Conservation (phyloP, 106 monocot species). For the Platanthera zijinensis region DNA sequence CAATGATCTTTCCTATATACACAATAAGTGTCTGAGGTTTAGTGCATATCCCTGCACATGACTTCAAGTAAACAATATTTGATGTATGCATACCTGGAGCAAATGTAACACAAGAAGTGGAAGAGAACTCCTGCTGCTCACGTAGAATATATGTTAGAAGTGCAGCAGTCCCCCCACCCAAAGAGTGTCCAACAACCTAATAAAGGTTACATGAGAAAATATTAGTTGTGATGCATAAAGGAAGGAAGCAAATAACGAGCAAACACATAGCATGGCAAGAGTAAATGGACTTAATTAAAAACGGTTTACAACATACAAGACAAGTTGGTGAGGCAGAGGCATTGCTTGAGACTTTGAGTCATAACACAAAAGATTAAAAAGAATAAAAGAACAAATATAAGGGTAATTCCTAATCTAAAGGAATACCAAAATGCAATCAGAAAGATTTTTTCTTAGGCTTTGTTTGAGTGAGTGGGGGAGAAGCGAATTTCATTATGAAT, state of each 20-base stretch:
- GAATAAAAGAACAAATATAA: neutral
- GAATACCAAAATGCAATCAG: neutral
- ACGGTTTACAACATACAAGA: neutral
- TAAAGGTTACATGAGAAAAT: slow-evolving; percentile 1
- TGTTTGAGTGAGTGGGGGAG: neutral
- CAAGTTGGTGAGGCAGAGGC: neutral
- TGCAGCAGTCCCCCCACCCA: slow-evolving; percentile 95
- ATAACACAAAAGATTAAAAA: slow-evolving; percentile 1
- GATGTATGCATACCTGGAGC: slow-evolving; percentile 63
- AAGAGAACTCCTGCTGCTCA: slow-evolving; percentile 73
- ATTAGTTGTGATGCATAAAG: neutral
- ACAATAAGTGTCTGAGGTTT: neutral
- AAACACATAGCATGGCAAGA: neutral
- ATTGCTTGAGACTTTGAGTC: neutral
- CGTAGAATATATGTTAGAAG: slow-evolving; percentile 80
- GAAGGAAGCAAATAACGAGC: neutral
- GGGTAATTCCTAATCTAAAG: neutral
- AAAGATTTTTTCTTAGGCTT: neutral
- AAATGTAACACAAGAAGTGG: slow-evolving; percentile 72
- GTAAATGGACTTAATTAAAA: neutral
- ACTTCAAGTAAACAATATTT: neutral
- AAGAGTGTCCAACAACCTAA: slow-evolving; percentile 91
- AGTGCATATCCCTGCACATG: neutral
- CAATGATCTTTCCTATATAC: neutral
- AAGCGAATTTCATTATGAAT: too few species aligned